Conservation (phyloP, 345 rosid genomes). For the Eucalyptus caleyi region DNA sequence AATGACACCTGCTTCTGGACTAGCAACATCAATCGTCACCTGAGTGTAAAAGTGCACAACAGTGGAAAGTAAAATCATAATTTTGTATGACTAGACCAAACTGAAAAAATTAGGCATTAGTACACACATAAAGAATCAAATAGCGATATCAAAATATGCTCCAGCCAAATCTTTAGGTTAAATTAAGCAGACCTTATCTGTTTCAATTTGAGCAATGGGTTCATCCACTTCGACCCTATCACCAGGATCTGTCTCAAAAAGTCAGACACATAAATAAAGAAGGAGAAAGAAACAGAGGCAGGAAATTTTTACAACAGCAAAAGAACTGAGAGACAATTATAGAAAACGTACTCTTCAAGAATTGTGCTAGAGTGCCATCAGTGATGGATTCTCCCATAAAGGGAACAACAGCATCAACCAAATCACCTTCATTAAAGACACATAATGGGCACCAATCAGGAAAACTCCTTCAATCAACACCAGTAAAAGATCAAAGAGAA, state of each 20-base stretch:
- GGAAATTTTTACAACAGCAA: not conserved
- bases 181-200: conserved; percentile 61
- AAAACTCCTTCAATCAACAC: not conserved
- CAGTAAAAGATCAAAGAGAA: not conserved
- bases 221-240: conserved; percentile 85
- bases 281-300: not conserved
- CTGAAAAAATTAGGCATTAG: not conserved
- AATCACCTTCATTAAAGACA: conserved; percentile 24
- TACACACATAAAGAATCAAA: not conserved
- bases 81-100: not conserved
- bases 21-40: conserved; percentile 83
- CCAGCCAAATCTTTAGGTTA: not conserved
- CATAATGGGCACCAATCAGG: not conserved
- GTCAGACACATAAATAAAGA: not conserved
- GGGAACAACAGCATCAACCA: conserved; percentile 73
- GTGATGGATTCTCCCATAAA: conserved; percentile 86
- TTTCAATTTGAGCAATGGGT: conserved; percentile 92
- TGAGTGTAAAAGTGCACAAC: not conserved
- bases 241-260: conserved; percentile 62
- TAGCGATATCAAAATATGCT: not conserved
- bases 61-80: not conserved
- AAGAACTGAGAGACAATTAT: not conserved
- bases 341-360: conserved; percentile 55
- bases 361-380: conserved; percentile 66
- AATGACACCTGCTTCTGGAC: conserved; percentile 76